These are phyloP conservation scores for Cochlearia excelsa DNA, from an alignment of 345 rosid species.

Conservation along the genomic window DNA sequence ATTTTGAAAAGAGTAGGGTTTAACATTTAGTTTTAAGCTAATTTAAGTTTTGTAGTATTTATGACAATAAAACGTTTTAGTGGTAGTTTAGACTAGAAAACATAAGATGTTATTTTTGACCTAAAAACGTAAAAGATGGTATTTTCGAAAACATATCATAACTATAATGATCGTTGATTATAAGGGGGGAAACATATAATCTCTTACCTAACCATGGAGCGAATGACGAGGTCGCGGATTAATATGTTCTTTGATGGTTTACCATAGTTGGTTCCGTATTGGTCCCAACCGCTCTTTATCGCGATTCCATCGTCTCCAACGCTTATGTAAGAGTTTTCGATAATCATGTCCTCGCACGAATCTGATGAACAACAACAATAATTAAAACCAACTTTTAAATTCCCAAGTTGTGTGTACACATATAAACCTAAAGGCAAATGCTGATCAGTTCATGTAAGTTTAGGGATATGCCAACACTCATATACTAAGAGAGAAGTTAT, in stretches of 20 bases:
- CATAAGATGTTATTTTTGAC: too few relatives aligned
- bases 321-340: constrained; percentile 83
- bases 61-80: too few relatives aligned
- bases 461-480: too few relatives aligned
- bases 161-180: too few relatives aligned
- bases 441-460: neutral
- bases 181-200: constrained; percentile 19
- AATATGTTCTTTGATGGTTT: constrained; percentile 71
- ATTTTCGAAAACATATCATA: too few relatives aligned
- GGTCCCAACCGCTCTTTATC: constrained; percentile 97
- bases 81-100: too few relatives aligned
- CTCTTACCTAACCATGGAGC: constrained; percentile 82
- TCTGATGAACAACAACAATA: constrained; percentile 41
- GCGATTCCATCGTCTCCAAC: constrained; percentile 91
- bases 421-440: neutral
- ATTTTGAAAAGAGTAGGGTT: too few relatives aligned
- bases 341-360: constrained; percentile 84
- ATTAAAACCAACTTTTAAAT: neutral
- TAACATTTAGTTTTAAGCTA: too few relatives aligned
- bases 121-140: too few relatives aligned
- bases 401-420: neutral
- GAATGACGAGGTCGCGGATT: constrained; percentile 71
- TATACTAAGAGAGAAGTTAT: too few relatives aligned
- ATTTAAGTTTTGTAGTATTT: too few relatives aligned
- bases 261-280: constrained; percentile 78